Conservation (phyloP, 2,329 filamentous ascomycete genomes). For the Ascochyta koolunga region DNA sequence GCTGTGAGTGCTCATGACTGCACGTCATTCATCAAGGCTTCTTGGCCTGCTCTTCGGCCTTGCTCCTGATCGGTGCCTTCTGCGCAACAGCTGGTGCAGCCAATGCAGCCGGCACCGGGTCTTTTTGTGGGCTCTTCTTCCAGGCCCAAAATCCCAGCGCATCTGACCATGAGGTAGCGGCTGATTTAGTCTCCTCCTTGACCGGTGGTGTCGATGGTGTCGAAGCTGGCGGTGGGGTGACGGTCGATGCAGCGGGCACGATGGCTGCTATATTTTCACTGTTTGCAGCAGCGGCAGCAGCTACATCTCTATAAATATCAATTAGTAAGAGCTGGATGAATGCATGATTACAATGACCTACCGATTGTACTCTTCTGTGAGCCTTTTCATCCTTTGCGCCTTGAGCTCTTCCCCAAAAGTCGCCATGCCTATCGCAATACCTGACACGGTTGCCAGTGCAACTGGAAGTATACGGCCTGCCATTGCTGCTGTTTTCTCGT, state of each 20-base stretch:
- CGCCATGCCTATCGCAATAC: constrained; percentile 41
- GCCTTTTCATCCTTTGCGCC: constrained; percentile 36
- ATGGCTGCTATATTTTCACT: constrained; percentile 23
- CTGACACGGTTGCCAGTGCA: constrained; percentile 37
- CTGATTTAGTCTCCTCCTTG: constrained; percentile 17
- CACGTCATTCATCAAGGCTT: constrained; percentile 57
- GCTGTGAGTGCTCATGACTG: constrained; percentile 34
- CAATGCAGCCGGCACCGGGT: constrained; percentile 61
- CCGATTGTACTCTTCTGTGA: constrained; percentile 44
- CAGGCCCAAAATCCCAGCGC: constrained; percentile 43
- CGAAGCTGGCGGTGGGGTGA: constrained; percentile 9
- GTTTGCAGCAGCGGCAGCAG: constrained; percentile 27
- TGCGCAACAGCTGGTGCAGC: constrained; percentile 64
- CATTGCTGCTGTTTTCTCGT: constrained; percentile 22
- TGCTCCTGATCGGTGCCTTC: constrained; percentile 64
- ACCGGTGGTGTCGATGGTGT: constrained; percentile 17
- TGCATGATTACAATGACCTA: constrained; percentile 15
- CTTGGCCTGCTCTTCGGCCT: constrained; percentile 61
- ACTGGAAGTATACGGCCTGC: constrained; percentile 44
- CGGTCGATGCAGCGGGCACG: constrained; percentile 16
- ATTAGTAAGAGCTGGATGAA: constrained; percentile 18
- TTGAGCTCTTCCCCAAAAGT: constrained; percentile 46
- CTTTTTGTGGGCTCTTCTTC: constrained; percentile 45
- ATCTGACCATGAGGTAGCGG: constrained; percentile 35
- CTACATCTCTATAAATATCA: constrained; percentile 27